phyloP scores from a whole-genome alignment of 495 filamentous ascomycete genomes.

The Penicillium taxi region DNA sequence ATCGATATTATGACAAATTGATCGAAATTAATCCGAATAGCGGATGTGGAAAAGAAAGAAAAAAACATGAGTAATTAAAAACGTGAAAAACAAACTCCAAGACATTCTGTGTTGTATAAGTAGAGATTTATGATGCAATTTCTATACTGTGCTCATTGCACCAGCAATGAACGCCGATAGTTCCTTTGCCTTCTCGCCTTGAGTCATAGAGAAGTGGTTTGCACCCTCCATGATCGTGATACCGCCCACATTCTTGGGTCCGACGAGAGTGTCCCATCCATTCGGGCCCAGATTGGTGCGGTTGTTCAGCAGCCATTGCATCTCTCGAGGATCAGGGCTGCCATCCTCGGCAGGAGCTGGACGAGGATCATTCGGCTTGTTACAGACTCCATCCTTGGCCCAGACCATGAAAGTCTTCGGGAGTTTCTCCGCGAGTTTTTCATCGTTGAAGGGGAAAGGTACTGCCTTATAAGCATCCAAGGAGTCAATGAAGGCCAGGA shows the following conservation, averaged over 20 bases:
- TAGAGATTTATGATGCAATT: no score
- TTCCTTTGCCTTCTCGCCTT: constrained; percentile 30
- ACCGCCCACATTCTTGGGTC: constrained; percentile 57
- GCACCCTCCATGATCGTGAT: constrained; percentile 37
- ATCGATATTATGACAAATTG: no score
- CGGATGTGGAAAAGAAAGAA: constrained; percentile 1
- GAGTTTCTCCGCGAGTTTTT: constrained; percentile 34
- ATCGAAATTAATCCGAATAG: background rate
- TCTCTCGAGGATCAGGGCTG: constrained; percentile 44
- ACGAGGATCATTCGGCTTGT: constrained; percentile 57
- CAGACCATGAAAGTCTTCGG: constrained; percentile 66
- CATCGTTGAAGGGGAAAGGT: constrained; percentile 30
- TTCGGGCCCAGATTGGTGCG: constrained; percentile 70
- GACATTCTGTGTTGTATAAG: no score
- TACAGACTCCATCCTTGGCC: constrained; percentile 76
- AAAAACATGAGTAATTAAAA: background rate
- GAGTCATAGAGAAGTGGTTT: constrained; percentile 39
- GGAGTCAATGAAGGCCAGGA: constrained; percentile 65
- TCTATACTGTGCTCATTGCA: constrained; percentile 16
- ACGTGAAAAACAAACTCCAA: no score
- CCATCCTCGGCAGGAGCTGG: constrained; percentile 62
- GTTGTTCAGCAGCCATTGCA: constrained; percentile 72
- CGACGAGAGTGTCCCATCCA: constrained; percentile 70
- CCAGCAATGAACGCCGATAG: constrained; percentile 28
- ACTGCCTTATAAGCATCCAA: constrained; percentile 62